A percentile compares a stretch with the other conserved stretches of the same genome.
Conservation (phyloP, 345 rosid genomes). For the Aegle marmelos region DNA sequence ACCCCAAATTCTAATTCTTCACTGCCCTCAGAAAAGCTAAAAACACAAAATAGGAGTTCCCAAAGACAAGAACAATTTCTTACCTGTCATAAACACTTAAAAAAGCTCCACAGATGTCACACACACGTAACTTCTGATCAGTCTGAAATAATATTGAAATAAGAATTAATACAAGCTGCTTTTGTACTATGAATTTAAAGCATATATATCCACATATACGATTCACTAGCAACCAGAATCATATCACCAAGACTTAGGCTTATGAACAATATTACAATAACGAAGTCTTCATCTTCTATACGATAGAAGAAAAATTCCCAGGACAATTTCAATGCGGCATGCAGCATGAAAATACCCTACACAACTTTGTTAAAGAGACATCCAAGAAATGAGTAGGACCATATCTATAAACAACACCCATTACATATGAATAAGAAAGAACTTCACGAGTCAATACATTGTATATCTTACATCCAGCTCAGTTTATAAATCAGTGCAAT, state of each 20-base stretch:
- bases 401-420: neutral
- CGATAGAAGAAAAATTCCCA: neutral
- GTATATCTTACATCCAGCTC: neutral
- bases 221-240: neutral
- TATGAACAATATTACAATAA: neutral
- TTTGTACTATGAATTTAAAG: neutral
- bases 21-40: conserved; percentile 38
- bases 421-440: neutral
- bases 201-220: neutral
- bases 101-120: conserved; percentile 99
- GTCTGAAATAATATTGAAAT: conserved; percentile 51
- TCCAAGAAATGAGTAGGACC: neutral
- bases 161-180: neutral
- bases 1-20: conserved; percentile 59
- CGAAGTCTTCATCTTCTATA: neutral
- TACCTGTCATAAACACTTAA: conserved; percentile 96
- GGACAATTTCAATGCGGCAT: neutral
- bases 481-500: neutral
- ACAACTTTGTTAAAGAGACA: neutral
- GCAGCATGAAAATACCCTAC: neutral
- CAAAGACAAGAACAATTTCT: conserved; percentile 23
- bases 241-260: neutral
- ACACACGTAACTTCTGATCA: conserved; percentile 98
- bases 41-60: conserved; percentile 14
- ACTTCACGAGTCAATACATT: neutral